Evolutionary conservation across 2,329 filamentous ascomycete species (phyloP), one percentile per base, ranked within the genome.

Genomic region (Zymoseptoria tritici): DNA sequence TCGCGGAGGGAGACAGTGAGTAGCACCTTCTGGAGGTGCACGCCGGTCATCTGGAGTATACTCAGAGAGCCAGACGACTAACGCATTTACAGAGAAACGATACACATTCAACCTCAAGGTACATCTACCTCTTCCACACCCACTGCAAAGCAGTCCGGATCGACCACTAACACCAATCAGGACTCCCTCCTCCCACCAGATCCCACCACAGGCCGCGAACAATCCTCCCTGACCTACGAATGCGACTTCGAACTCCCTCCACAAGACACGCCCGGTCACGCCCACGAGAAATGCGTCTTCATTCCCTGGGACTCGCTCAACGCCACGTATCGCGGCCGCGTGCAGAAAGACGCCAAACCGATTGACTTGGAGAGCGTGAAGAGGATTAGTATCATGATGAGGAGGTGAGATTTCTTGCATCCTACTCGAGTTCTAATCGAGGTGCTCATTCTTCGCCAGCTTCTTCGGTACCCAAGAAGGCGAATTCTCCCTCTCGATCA

Each of bases 71-170:
- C 51, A 13, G 31, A 36, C 22, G 42, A 21, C 60, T 59, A 11
- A 61, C 29, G n/a, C n/a, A 16, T 29, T 21, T 11, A 6, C 57
- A 76, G 74, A 70, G 55, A 90, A 89, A 70, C 79, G 77, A 20
- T 94, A 92, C 72, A 90, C 89, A 0, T 75, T 95, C 61, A 86
- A 84, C 4, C 72, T 95, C 62, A 94, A 92, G 73, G 87, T 94
- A 70, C 78, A 83, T 57, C 71, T 89, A 2, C 77, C 85, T 0
- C 79, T 81, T 0, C 79, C 73, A 52, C 74, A 80, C 59, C 77
- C 81, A 9, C 78, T 82, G 2, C 84, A 86, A 67, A 88, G 87
- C 1, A 77, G 87, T n/a, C 87, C 91, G 66, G 83, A 87, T 73
- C 84, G 87, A 55, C 85, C 84, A 0, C 69, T 91, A 3, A 89